Base-by-base conservation (phyloP, 495 filamentous ascomycete genomes). In the Annulohypoxylon moriforme region DNA sequence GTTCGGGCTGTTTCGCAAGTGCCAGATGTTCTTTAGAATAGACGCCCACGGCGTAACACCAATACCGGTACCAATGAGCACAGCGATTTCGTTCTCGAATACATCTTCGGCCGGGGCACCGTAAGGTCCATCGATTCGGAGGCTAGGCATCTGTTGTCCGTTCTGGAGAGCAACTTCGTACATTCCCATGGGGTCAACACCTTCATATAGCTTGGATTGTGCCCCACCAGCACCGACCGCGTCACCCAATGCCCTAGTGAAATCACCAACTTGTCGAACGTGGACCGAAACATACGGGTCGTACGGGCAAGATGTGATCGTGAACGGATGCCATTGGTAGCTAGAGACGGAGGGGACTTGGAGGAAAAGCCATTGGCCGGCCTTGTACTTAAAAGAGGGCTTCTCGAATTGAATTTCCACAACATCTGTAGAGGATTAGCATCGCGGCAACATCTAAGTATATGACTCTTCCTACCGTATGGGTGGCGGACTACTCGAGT, bases 1-100 rank as follows among this genome's bases (percentile, higher is more conserved):
- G 79, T 97, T 93, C 13, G 93, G 93, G 31, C 88, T 87, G 61
- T 93, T 89, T 38, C 96, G 93, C 67, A 95, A 85, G 76, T 99
- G 94, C 92, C 93, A 99, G 83, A 99, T 98, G 79, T 97, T 97
- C 83, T 99, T 99, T 47, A 99, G 86, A 72, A 98, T 98, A 11
- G 92, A 90, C 6, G 96, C 96, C 94, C 96, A 99, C 3, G 96
- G 96, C 4, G 96, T 99, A 34, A 98, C 94, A 74, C 96, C 96
- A 72, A 99, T 99, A 79, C 96, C 96, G 1, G 96, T 98, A 58
- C 96, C 96, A 72, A 98, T 95, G 57, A 99, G 89, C 2, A 99
- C 91, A 14, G 96, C 95, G 73, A 99, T 94, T 85, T 99, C 96
- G 81, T 98, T 98, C 76, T 98, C 93, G 80, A 99, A 98, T 47